Base-by-base conservation (phyloP, 352 stramenopile species). In the Globisporangium iwayamae region DNA sequence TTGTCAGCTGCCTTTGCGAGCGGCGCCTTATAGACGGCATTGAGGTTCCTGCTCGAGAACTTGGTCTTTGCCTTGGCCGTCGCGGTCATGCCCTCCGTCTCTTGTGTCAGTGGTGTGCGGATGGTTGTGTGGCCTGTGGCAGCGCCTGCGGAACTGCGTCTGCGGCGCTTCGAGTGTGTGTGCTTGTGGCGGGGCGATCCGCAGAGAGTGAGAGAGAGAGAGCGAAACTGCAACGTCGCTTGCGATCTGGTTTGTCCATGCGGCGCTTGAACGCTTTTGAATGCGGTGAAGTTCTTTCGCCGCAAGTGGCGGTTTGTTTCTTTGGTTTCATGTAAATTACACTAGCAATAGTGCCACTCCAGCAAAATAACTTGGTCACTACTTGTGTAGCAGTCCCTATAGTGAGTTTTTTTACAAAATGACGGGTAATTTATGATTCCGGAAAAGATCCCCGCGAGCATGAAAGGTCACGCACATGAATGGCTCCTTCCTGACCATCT, bases 41-140 rank as follows among this genome's bases (percentile, higher is more conserved):
- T 90, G 66, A 92, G 68, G 69, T 92, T 90, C 65, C 78, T 78
- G 70, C 78, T 92, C 54, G 83, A 89, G 69, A 89, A 90, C 72
- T 85, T 86, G 60, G 71, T 61, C 69, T 80, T 90, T 48, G 72
- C 63, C 54, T 87, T 87, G 62, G 57, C 61, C 45, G 68, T 77
- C 48, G 62, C 67, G 61, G 70, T 86, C 79, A 88, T 86, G 69
- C 63, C 39, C 46, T 43, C n/a, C n/a, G 25, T 28, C 11, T 1
- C 39, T 58, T 7, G 25, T 53, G 14, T 16, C n/a, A 10, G 16
- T 46, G 11, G 18, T 48, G n/a, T 25, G 18, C 39, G 32, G 13
- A 6, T 60, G 36, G 3, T 60, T 11, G n/a, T 52, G 38, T 10
- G 25, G 52, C 52, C n/a, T 58, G 52, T 5, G 30, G 8, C 41